Conservation (phyloP, 1,284 basidiomycete genomes). For the Boletus sp. region DNA sequence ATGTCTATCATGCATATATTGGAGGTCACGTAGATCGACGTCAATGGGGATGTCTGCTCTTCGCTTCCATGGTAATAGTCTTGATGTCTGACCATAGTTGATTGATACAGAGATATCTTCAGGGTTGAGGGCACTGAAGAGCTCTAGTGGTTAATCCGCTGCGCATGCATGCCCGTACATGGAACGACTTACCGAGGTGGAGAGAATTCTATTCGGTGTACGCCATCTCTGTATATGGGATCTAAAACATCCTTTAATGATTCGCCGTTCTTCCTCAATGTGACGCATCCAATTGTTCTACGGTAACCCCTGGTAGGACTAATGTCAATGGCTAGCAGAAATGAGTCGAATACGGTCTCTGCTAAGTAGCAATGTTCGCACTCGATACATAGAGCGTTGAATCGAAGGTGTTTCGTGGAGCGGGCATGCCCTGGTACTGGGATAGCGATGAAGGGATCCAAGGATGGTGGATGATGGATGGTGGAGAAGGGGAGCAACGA, state of each 20-base stretch:
- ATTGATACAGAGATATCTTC: slow-evolving; percentile 2
- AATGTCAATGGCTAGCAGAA: slow-evolving; percentile 6
- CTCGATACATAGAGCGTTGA: slow-evolving; percentile 6
- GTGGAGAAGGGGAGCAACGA: too few relatives aligned
- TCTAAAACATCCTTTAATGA: not conserved
- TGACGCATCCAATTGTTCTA: slow-evolving; percentile 3
- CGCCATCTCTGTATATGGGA: not conserved
- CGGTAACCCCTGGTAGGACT: slow-evolving; percentile 6
- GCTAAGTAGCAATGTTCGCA: not conserved
- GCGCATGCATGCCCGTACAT: too few relatives aligned
- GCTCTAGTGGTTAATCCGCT: too few relatives aligned
- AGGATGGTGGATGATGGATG: too few relatives aligned
- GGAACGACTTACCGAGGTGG: slow-evolving; percentile 4
- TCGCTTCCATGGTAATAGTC: not conserved
- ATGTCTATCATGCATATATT: slow-evolving; percentile 6
- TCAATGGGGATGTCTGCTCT: not conserved
- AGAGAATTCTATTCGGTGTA: slow-evolving; percentile 3
- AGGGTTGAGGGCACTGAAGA: slow-evolving; percentile 3
- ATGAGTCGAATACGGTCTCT: not conserved
- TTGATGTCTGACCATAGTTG: not conserved
- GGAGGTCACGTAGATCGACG: not conserved
- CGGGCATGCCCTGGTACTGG: too few relatives aligned
- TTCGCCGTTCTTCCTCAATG: not conserved
- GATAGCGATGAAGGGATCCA: too few relatives aligned
- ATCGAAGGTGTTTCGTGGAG: not conserved